These are phyloP conservation scores for Coemansia sp. DNA, from an alignment of 192 early-diverging fungal genomes.

Conservation along the genomic window DNA sequence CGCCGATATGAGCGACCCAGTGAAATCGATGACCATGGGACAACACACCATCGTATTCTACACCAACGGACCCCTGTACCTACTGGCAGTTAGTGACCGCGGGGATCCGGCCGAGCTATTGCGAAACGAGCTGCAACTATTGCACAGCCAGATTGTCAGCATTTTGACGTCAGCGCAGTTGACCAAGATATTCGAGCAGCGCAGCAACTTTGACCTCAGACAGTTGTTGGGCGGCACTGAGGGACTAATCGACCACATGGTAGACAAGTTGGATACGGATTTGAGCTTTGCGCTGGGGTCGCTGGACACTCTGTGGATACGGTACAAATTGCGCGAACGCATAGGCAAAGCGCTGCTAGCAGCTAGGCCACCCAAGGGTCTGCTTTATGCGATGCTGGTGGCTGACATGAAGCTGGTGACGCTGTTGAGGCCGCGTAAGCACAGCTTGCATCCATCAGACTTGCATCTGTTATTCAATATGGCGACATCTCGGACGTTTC, in stretches of 20 bases:
- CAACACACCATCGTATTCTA: constrained; percentile 83
- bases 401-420: constrained; percentile 78
- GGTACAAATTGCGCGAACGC: constrained; percentile 67
- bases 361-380: constrained; percentile 60
- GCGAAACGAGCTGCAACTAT: constrained; percentile 72
- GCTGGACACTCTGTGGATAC: constrained; percentile 74
- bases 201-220: constrained; percentile 87
- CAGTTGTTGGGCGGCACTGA: constrained; percentile 82
- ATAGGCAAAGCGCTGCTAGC: constrained; percentile 64
- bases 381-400: constrained; percentile 82
- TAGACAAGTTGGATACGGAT: constrained; percentile 68
- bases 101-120: constrained; percentile 81
- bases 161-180: constrained; percentile 81
- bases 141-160: constrained; percentile 86
- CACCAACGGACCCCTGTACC: constrained; percentile 78
- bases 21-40: constrained; percentile 65
- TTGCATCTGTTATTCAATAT: constrained; percentile 83
- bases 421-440: constrained; percentile 70
- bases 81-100: constrained; percentile 79
- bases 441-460: constrained; percentile 84
- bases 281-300: constrained; percentile 78
- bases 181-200: constrained; percentile 82
- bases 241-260: constrained; percentile 77
- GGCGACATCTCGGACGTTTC: constrained; percentile 76
- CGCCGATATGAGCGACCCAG: constrained; percentile 76